A percentile compares a stretch with the other conserved stretches of the same genome.
Evolutionary conservation across 169 alveolate species (phyloP).

Genomic region (Plasmodium vivax): DNA sequence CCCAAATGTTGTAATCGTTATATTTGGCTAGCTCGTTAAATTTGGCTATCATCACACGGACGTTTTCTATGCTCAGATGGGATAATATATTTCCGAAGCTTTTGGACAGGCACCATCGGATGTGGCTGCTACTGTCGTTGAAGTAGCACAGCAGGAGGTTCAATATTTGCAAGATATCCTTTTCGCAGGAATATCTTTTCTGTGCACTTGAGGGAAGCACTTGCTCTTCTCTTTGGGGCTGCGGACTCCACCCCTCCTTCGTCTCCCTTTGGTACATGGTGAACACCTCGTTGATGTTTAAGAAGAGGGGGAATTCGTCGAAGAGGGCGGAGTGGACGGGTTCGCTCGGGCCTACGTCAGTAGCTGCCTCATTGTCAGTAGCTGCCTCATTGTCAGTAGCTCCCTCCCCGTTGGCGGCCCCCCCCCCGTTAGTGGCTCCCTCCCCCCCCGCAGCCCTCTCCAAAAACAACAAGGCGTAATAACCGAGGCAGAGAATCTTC

Average conservation of each 20-base stretch:
- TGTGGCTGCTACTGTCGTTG: constrained; percentile 39
- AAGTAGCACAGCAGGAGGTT: constrained; percentile 31
- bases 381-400: background rate
- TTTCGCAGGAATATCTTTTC: constrained; percentile 36
- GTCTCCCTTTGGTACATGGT: constrained; percentile 10
- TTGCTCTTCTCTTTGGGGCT: background rate
- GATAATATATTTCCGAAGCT: constrained; percentile 58
- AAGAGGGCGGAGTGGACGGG: constrained; percentile 3
- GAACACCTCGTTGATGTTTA: constrained; percentile 55
- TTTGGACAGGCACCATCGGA: constrained; percentile 68
- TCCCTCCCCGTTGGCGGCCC: background rate
- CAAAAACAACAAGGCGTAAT: constrained; percentile 47
- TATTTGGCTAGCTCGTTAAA: constrained; percentile 38
- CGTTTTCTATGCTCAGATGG: constrained; percentile 15
- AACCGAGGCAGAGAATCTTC: constrained; percentile 49
- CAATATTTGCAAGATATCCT: constrained; percentile 27
- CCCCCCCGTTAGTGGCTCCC: background rate
- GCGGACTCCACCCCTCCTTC: background rate
- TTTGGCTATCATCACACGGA: background rate
- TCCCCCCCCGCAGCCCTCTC: background rate
- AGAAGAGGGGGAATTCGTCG: constrained; percentile 18
- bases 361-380: too few species aligned
- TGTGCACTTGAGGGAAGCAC: background rate
- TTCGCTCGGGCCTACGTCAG: background rate
- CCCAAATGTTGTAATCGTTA: constrained; percentile 19